Evolutionary conservation across 805 yeast species (phyloP).

Genomic region (Zygosaccharomyces pseudorouxii): DNA sequence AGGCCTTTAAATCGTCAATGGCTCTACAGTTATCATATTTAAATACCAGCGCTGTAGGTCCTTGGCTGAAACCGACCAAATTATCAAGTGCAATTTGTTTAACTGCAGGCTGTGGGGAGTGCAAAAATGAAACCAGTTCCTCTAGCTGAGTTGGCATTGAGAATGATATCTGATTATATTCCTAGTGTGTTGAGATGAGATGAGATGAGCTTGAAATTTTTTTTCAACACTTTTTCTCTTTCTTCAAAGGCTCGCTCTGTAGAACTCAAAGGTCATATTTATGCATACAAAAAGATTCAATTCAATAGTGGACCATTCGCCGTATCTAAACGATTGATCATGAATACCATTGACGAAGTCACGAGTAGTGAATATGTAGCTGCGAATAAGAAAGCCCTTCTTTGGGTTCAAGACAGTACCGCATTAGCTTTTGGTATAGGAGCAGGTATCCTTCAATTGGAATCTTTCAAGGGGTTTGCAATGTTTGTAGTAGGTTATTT

Average conservation of each 20-base stretch:
- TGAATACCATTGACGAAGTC: conserved; percentile 9
- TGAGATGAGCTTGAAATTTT: conserved; percentile 7
- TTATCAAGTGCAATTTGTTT: conserved; percentile 81
- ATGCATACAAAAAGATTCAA: not conserved
- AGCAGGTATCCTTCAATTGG: conserved; percentile 51
- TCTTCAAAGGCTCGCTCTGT: not conserved
- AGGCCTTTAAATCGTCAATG: conserved; percentile 61
- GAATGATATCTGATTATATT: not conserved
- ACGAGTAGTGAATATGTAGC: conserved; percentile 15
- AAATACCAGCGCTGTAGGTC: conserved; percentile 62
- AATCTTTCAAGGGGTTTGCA: conserved; percentile 45
- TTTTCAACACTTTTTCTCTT: not conserved
- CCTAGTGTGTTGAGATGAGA: conserved; percentile 3
- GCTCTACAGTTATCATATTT: conserved; percentile 65
- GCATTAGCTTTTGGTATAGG: conserved; percentile 49
- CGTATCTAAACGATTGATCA: not conserved
- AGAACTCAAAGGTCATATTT: not conserved
- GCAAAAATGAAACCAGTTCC: conserved; percentile 72
- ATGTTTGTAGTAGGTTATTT: conserved; percentile 40
- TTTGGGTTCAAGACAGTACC: conserved; percentile 42
- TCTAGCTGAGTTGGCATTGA: conserved; percentile 49
- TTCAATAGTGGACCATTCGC: not conserved
- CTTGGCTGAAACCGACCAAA: conserved; percentile 74
- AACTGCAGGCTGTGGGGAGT: conserved; percentile 73
- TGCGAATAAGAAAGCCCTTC: conserved; percentile 24